Evolutionary conservation across 192 early-diverging fungal genomes (phyloP).

Genomic region (Coemansia sp.): DNA sequence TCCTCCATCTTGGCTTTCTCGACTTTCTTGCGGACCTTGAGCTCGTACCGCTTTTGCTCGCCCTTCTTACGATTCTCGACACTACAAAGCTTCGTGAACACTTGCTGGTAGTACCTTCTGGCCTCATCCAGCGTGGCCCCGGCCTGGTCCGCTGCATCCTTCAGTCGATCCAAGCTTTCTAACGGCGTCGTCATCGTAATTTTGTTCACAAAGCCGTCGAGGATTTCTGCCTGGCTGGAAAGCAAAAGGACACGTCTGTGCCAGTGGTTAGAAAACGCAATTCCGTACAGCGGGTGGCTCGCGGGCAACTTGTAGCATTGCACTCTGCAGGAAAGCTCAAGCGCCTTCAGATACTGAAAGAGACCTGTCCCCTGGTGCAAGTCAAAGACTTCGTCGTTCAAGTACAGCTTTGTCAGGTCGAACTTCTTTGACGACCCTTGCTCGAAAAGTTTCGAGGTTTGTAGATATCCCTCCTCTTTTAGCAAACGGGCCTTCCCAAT

Average conservation of each 20-base stretch:
- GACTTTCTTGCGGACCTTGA: constrained; percentile 6
- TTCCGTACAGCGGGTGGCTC: constrained; percentile 22
- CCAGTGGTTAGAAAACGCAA: constrained; percentile 26
- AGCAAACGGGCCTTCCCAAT: constrained; percentile 30
- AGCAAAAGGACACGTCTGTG: constrained; percentile 4
- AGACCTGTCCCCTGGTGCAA: constrained; percentile 11
- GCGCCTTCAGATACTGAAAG: constrained; percentile 23
- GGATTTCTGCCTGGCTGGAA: constrained; percentile 4
- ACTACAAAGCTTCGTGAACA: not conserved
- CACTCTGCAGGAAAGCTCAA: constrained; percentile 14
- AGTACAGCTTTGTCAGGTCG: constrained; percentile 14
- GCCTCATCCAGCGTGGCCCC: constrained; percentile 24
- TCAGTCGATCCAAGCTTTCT: constrained; percentile 2
- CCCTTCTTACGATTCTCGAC: not conserved
- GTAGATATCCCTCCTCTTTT: constrained; percentile 16
- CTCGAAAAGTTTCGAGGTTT: constrained; percentile 6
- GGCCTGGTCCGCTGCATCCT: constrained; percentile 26
- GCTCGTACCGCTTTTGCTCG: not conserved
- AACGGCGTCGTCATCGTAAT: constrained; percentile 18
- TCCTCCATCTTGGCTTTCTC: constrained; percentile 1
- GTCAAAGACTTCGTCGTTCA: constrained; percentile 26
- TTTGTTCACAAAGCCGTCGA: constrained; percentile 19
- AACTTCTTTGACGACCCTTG: not conserved
- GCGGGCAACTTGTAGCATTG: constrained; percentile 3
- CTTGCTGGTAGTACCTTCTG: constrained; percentile 27